Evolutionary conservation across 1,284 basidiomycete genomes (phyloP).

Genomic region (Moesziomyces globuligerus): DNA sequence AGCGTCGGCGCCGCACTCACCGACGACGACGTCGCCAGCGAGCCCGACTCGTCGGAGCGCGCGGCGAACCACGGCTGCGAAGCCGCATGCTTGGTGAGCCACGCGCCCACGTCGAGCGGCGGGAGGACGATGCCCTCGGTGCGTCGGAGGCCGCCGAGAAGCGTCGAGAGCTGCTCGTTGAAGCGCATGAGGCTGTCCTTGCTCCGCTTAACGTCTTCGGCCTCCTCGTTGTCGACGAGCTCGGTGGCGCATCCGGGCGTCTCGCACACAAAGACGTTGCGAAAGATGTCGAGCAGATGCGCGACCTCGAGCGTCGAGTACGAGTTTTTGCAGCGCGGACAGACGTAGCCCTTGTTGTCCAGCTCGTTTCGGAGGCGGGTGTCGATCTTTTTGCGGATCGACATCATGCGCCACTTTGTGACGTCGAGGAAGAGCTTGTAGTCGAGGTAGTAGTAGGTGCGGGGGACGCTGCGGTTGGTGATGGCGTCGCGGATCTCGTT

Average conservation of each 20-base stretch:
- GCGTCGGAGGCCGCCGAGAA: slow-evolving; percentile 85
- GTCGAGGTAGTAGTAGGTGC: slow-evolving; percentile 90
- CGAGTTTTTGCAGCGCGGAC: slow-evolving; percentile 84
- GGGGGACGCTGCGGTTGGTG: slow-evolving; percentile 36
- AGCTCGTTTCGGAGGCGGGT: slow-evolving; percentile 69
- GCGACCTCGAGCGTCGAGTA: slow-evolving; percentile 89
- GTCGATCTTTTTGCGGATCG: slow-evolving; percentile 90
- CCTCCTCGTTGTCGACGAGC: slow-evolving; percentile 89
- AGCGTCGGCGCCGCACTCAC: slow-evolving; percentile 40
- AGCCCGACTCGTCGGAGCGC: slow-evolving; percentile 20
- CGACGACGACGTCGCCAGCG: slow-evolving; percentile 25
- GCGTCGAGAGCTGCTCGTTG: slow-evolving; percentile 87
- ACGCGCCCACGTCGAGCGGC: slow-evolving; percentile 77
- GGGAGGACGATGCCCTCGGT: slow-evolving; percentile 79
- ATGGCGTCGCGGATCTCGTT: slow-evolving; percentile 54
- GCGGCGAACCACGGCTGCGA: slow-evolving; percentile 53
- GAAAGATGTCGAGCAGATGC: slow-evolving; percentile 77
- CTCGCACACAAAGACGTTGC: slow-evolving; percentile 64
- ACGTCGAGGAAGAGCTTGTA: slow-evolving; percentile 95
- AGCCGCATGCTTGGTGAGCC: slow-evolving; percentile 58
- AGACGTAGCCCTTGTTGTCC: slow-evolving; percentile 94
- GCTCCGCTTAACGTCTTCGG: slow-evolving; percentile 81
- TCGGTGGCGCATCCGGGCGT: slow-evolving; percentile 72
- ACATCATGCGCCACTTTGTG: slow-evolving; percentile 95
- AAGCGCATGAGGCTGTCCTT: slow-evolving; percentile 95